These are phyloP conservation scores for Lipomyces sp. DNA, from an alignment of 805 yeast genomes.

Conservation along the genomic window DNA sequence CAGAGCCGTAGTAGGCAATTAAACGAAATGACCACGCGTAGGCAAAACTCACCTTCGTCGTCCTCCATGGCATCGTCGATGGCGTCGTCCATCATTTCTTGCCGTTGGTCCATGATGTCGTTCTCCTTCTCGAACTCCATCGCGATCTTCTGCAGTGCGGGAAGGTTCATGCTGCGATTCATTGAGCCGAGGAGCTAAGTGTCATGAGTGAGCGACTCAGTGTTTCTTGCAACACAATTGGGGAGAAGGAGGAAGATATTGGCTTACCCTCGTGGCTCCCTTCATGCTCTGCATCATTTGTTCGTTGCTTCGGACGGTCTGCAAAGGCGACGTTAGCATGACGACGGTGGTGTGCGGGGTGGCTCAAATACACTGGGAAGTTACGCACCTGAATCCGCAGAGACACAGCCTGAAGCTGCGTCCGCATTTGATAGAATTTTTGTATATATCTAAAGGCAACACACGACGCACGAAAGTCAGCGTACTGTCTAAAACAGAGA, in stretches of 20 bases:
- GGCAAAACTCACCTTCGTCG: conserved; percentile 51
- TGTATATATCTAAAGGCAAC: conserved; percentile 56
- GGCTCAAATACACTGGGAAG: neutral
- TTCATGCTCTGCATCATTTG: conserved; percentile 95
- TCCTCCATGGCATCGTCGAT: conserved; percentile 95
- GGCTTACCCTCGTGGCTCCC: conserved; percentile 69
- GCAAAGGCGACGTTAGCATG: neutral
- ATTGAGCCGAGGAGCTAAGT: conserved; percentile 64
- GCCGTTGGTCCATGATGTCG: conserved; percentile 97
- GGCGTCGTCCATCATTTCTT: conserved; percentile 98
- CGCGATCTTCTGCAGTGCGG: conserved; percentile 81
- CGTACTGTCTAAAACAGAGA: neutral
- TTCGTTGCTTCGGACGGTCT: conserved; percentile 82
- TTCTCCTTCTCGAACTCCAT: conserved; percentile 93
- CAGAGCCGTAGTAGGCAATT: neutral
- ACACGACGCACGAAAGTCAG: too few relatives aligned
- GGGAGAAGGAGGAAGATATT: neutral
- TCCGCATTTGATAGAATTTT: conserved; percentile 89
- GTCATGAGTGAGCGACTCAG: neutral
- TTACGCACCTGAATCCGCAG: conserved; percentile 63
- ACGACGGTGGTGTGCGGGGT: neutral
- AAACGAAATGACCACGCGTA: neutral
- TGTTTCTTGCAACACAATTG: neutral
- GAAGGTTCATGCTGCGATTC: conserved; percentile 88
- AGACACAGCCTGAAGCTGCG: conserved; percentile 92